Percentiles rank a stretch among this genome's conserved stretches.
Evolutionary conservation across 2,329 filamentous ascomycete genomes (phyloP).

Genomic region (Plenodomus lindquistii): DNA sequence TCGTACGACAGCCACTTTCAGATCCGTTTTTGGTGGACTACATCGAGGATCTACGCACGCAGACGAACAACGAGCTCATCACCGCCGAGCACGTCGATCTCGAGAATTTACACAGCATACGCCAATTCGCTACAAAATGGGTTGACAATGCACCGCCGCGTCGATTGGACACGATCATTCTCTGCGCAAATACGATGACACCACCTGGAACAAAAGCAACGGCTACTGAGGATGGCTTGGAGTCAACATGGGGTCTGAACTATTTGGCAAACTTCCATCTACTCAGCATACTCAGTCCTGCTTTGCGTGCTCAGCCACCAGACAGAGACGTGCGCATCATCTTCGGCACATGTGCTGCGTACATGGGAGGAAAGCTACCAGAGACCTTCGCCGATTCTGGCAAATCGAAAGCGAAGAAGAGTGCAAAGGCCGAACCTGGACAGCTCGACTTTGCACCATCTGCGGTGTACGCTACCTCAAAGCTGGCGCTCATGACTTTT

Average conservation of each 20-base stretch:
- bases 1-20: conserved; percentile 78
- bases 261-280: conserved; percentile 96
- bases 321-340: conserved; percentile 92
- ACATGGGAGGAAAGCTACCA: conserved; percentile 75
- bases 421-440: conserved; percentile 18
- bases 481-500: conserved; percentile 84
- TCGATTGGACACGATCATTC: conserved; percentile 84
- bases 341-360: conserved; percentile 83
- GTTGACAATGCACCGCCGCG: conserved; percentile 92
- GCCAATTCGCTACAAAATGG: conserved; percentile 95
- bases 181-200: conserved; percentile 80
- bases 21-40: conserved; percentile 92
- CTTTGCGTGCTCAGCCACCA: conserved; percentile 85
- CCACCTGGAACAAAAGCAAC: conserved; percentile 64
- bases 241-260: conserved; percentile 92
- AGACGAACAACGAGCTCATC: conserved; percentile 81
- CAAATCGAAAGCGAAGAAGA: conserved; percentile 62
- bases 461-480: conserved; percentile 54
- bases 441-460: conserved; percentile 48
- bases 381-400: conserved; percentile 54
- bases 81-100: conserved; percentile 96
- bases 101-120: conserved; percentile 83
- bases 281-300: conserved; percentile 86
- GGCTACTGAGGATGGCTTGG: conserved; percentile 77
- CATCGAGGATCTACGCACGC: conserved; percentile 80